Conservation (phyloP, 345 rosid species). For the Dipteronia sinensis region DNA sequence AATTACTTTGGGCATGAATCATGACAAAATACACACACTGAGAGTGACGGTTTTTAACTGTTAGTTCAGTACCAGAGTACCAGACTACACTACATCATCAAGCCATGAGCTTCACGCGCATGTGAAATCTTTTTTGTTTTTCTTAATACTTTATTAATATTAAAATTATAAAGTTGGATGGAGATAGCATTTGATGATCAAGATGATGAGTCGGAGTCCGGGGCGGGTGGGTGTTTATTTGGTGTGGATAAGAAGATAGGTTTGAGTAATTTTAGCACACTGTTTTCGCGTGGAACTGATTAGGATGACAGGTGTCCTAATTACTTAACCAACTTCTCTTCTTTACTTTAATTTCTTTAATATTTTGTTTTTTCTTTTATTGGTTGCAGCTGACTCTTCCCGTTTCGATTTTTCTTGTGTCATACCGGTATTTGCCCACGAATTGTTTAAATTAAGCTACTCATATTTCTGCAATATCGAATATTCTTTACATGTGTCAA, state of each 20-base stretch:
- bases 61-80: neutral
- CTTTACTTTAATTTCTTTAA: too few species aligned
- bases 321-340: neutral
- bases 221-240: neutral
- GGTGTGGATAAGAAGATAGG: constrained; percentile 24
- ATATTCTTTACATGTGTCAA: neutral
- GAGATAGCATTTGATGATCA: neutral
- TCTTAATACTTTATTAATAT: neutral
- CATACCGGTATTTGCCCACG: constrained; percentile 8
- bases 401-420: neutral
- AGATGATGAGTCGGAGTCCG: neutral
- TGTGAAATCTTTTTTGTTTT: neutral
- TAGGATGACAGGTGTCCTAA: constrained; percentile 14
- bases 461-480: too few species aligned
- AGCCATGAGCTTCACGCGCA: constrained; percentile 7
- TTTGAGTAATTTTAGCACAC: neutral
- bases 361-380: neutral
- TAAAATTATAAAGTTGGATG: constrained; percentile 1
- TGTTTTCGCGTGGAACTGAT: constrained; percentile 18
- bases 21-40: neutral
- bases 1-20: constrained; percentile 11
- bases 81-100: neutral
- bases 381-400: constrained; percentile 14
- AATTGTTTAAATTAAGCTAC: neutral
- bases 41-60: constrained; percentile 15